These are phyloP conservation scores for Onygenales sp. DNA, from an alignment of 2,329 filamentous ascomycete genomes.

Conservation along the genomic window DNA sequence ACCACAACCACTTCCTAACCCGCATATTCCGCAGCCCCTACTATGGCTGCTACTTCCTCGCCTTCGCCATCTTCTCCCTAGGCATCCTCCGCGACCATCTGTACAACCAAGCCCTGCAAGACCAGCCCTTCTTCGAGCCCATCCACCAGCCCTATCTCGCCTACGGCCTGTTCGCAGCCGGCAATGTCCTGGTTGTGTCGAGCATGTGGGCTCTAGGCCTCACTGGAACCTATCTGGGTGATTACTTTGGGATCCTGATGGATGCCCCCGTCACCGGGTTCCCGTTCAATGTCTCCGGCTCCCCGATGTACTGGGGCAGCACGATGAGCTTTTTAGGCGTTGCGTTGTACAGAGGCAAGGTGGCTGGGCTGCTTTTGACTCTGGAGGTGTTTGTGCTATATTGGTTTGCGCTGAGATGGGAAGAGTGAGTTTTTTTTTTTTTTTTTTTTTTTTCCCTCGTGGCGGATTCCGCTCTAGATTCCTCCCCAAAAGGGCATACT, in stretches of 20 bases:
- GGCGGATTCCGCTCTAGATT: neutral
- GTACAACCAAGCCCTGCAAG: conserved; percentile 73
- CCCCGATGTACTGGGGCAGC: conserved; percentile 94
- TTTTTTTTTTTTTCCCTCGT: neutral
- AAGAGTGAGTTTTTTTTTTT: conserved; percentile 51
- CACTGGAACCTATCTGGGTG: conserved; percentile 91
- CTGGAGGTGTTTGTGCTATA: conserved; percentile 68
- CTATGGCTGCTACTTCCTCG: conserved; percentile 81
- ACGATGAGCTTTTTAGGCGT: conserved; percentile 87
- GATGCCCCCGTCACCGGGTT: conserved; percentile 89
- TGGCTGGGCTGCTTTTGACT: conserved; percentile 72
- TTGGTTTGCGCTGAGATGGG: conserved; percentile 68
- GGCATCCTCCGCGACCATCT: conserved; percentile 81
- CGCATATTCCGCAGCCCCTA: conserved; percentile 73
- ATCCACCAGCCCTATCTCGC: conserved; percentile 59
- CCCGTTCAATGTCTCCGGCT: conserved; percentile 82
- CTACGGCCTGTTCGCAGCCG: conserved; percentile 59
- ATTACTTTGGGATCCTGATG: conserved; percentile 99
- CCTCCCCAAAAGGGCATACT: neutral
- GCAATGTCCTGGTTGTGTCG: conserved; percentile 76
- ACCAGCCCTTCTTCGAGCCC: conserved; percentile 65
- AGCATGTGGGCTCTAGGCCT: conserved; percentile 89
- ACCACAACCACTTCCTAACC: conserved; percentile 81
- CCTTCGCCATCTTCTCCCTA: conserved; percentile 79
- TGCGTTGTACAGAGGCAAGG: conserved; percentile 75